Evolutionary conservation across 495 filamentous ascomycete species (phyloP), one percentile per base, ranked within the genome.

Genomic region (Annulohypoxylon nitens): DNA sequence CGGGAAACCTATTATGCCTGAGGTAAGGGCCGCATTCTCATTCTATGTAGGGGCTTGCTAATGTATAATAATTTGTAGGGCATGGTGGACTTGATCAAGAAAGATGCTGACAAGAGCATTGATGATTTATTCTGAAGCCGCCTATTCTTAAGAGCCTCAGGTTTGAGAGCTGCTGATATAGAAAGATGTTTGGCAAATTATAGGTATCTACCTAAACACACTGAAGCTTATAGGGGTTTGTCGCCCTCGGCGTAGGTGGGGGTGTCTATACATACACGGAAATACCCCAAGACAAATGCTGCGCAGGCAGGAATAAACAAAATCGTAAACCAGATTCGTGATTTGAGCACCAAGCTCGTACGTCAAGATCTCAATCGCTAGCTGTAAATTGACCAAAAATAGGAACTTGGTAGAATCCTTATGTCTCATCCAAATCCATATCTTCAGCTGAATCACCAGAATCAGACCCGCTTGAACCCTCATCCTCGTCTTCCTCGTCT

Each of bases 41-140:
- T 30, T 11, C 1, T 23, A 23, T 23, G 20, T 0, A 30, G 47
- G 2, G 4, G 47, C 14, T 23, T 12, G 8, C 55, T 61, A 4
- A 70, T 58, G 33, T 20, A 4, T 47, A 47, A 20, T 69, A 55
- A 51, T 36, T 16, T 73, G 30, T 73, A 97, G 94, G 96, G 94
- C 6, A 98, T 99, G 96, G 78, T 96, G 48, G 93, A 96, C 43
- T 82, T 99, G 74, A 98, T 99, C 79, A 93, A 92, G 78, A 91
- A 93, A 69, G 96, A 99, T 77, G 91, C 95, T 34, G 95, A 98
- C 76, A 97, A 97, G 81, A 88, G 90, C 5, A 90, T 99, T 73
- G 91, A 90, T 63, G 95, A 97, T 82, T 80, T 99, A 72, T 90
- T 98, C 67, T 97, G 78, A 86, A 57, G n/a, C 26, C 10, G 14